Evolutionary conservation across 2,329 filamentous ascomycete genomes (phyloP).

Genomic region (Aspergillus vadensis): DNA sequence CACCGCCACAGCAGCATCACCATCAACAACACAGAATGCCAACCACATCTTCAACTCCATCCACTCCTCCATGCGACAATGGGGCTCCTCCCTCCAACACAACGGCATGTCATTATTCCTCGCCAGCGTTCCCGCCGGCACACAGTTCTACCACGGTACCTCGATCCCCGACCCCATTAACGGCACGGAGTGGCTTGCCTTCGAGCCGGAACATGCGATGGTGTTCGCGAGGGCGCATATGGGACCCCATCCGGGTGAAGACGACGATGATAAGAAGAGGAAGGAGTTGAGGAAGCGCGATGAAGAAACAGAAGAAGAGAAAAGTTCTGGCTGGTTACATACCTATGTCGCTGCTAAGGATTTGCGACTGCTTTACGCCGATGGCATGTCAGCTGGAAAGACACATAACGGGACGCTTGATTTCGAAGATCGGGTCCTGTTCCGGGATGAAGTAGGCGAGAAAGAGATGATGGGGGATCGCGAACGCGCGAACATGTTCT

Average conservation of each 20-base stretch:
- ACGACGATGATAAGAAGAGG: not conserved
- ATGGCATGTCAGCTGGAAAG: conserved; percentile 71
- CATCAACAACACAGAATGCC: conserved; percentile 49
- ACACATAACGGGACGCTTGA: conserved; percentile 67
- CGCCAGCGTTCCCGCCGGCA: conserved; percentile 64
- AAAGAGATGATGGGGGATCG: conserved; percentile 42
- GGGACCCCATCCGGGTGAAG: conserved; percentile 14
- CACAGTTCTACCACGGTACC: conserved; percentile 68
- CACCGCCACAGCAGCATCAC: not conserved
- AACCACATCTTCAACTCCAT: conserved; percentile 72
- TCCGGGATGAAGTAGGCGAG: conserved; percentile 38
- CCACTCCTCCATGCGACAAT: conserved; percentile 72
- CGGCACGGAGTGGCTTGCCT: conserved; percentile 71
- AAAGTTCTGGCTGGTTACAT: conserved; percentile 61
- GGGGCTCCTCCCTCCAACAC: conserved; percentile 71
- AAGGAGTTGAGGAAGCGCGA: not conserved
- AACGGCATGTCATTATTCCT: conserved; percentile 75
- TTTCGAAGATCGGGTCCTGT: conserved; percentile 64
- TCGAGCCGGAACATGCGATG: conserved; percentile 73
- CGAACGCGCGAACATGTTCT: conserved; percentile 58
- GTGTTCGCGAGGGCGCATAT: conserved; percentile 54
- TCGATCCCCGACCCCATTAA: conserved; percentile 48
- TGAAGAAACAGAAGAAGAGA: not conserved
- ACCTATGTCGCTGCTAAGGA: conserved; percentile 62
- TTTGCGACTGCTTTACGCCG: conserved; percentile 66